A percentile compares a stretch with the other conserved stretches of the same genome.
Conservation (phyloP, 257 asterid species). For the Solanum bulbocastanum region DNA sequence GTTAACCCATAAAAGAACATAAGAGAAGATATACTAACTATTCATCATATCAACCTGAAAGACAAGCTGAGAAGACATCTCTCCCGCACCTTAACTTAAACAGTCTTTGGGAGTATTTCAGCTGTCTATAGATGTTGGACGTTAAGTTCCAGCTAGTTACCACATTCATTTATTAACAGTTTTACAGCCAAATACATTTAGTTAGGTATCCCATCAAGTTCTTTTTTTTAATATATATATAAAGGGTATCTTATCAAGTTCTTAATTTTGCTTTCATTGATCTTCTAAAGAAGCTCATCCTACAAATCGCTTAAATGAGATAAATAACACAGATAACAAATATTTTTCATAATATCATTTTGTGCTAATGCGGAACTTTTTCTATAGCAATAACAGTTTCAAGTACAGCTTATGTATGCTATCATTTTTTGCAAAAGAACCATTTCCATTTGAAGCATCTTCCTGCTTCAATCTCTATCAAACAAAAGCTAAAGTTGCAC, state of each 20-base stretch:
- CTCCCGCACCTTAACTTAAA: neutral
- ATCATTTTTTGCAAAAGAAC: neutral
- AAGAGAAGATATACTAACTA: neutral
- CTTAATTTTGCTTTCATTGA: neutral
- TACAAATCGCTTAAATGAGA: neutral
- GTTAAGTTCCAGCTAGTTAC: neutral
- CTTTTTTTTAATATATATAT: too few species aligned
- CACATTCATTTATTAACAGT: neutral
- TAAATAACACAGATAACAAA: neutral
- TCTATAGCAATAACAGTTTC: neutral
- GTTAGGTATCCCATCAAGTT: neutral
- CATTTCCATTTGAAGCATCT: neutral
- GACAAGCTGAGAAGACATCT: neutral
- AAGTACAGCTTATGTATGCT: neutral
- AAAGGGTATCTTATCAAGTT: neutral
- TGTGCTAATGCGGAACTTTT: neutral
- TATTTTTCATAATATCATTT: neutral
- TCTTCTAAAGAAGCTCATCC: neutral
- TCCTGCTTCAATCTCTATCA: neutral
- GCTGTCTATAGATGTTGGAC: neutral
- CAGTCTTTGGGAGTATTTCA: neutral
- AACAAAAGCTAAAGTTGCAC: neutral
- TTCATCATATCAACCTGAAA: neutral
- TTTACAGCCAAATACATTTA: neutral
- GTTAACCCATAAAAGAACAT: neutral